phyloP scores from a whole-genome alignment of 768 basidiomycete genomes.

The Daedaleopsis sinensis region DNA sequence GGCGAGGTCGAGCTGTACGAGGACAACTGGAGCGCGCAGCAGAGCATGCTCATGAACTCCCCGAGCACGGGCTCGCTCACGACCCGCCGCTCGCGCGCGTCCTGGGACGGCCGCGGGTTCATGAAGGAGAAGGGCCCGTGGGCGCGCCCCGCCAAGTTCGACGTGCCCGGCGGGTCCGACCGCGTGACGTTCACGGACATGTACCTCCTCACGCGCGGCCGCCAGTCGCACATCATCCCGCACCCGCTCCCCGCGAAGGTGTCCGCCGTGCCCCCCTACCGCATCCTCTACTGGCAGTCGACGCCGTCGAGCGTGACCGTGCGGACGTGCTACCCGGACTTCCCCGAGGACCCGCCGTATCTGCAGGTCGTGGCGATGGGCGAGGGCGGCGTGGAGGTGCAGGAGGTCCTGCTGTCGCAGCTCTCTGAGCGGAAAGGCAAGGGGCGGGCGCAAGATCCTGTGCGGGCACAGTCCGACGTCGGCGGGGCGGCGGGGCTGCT shows the following conservation, averaged over 20 bases:
- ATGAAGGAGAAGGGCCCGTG: slow-evolving; percentile 48
- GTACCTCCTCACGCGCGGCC: slow-evolving; percentile 71
- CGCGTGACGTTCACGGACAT: slow-evolving; percentile 42
- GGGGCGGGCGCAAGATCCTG: slow-evolving; percentile 47
- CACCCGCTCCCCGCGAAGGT: slow-evolving; percentile 65
- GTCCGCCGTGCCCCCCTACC: slow-evolving; percentile 51
- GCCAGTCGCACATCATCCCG: slow-evolving; percentile 66
- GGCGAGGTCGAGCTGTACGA: slow-evolving; percentile 73
- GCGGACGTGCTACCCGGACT: slow-evolving; percentile 46
- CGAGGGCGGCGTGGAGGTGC: slow-evolving; percentile 73
- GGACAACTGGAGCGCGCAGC: slow-evolving; percentile 31
- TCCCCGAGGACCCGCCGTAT: slow-evolving; percentile 39
- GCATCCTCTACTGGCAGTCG: slow-evolving; percentile 58
- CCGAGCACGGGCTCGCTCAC: slow-evolving; percentile 24
- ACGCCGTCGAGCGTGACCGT: slow-evolving; percentile 56
- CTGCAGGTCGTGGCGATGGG: slow-evolving; percentile 74
- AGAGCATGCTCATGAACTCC: slow-evolving; percentile 23
- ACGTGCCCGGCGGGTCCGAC: slow-evolving; percentile 35
- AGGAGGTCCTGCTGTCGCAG: slow-evolving; percentile 62
- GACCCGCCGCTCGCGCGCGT: slow-evolving; percentile 42
- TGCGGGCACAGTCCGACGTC: slow-evolving; percentile 61
- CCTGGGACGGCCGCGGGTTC: slow-evolving; percentile 46
- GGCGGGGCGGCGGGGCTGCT: slow-evolving; percentile 70
- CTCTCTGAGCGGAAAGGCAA: slow-evolving; percentile 51
- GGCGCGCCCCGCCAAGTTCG: slow-evolving; percentile 51